These are phyloP conservation scores for Phylloporus arenicola DNA, from an alignment of 768 basidiomycete species.

Conservation along the genomic window DNA sequence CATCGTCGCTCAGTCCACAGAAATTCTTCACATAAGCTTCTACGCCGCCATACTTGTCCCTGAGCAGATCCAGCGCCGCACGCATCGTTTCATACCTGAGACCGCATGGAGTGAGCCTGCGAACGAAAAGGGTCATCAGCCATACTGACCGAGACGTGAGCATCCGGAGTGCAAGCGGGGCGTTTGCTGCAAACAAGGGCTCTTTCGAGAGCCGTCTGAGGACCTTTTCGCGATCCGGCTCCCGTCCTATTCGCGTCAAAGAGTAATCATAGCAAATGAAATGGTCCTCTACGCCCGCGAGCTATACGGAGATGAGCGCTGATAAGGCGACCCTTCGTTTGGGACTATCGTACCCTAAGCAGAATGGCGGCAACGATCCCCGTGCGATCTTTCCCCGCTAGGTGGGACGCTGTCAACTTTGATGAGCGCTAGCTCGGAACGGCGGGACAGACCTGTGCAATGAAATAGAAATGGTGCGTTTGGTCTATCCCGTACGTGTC, in stretches of 20 bases:
- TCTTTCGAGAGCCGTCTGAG: constrained; percentile 64
- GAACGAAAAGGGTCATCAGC: neutral
- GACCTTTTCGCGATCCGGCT: constrained; percentile 68
- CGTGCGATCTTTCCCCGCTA: constrained; percentile 80
- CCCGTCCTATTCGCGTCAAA: constrained; percentile 72
- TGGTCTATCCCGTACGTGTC: constrained; percentile 69
- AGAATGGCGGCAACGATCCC: constrained; percentile 71
- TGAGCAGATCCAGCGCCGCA: constrained; percentile 58
- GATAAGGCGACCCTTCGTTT: neutral
- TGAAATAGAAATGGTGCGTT: constrained; percentile 64
- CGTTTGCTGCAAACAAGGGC: constrained; percentile 67
- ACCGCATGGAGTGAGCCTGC: neutral
- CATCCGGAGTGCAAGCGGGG: constrained; percentile 77
- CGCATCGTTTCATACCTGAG: constrained; percentile 68
- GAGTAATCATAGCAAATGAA: constrained; percentile 69
- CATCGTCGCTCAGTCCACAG: constrained; percentile 56
- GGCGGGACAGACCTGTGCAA: constrained; percentile 51
- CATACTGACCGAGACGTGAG: constrained; percentile 62
- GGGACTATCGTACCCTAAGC: constrained; percentile 45
- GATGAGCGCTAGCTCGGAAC: neutral
- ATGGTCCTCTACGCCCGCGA: constrained; percentile 66
- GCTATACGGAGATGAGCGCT: constrained; percentile 35
- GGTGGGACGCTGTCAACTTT: neutral
- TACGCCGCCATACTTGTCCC: constrained; percentile 62
- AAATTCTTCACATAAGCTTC: constrained; percentile 56